Conservation (phyloP, 495 filamentous ascomycete species). For the Annulohypoxylon stygium region DNA sequence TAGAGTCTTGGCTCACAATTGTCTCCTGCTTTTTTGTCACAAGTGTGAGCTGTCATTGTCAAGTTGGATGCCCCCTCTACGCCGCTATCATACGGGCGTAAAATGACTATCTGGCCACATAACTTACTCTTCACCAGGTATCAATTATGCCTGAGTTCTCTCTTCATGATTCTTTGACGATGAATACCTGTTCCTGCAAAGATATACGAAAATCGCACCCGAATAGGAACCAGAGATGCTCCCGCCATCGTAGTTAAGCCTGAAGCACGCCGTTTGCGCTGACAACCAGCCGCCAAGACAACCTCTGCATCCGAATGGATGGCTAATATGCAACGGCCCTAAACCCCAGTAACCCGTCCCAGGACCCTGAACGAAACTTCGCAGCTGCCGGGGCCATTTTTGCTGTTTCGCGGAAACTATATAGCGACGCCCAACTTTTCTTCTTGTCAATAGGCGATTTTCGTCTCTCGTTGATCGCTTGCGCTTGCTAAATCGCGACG, state of each 20-base stretch:
- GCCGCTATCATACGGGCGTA: neutral
- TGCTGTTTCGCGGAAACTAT: conserved; percentile 24
- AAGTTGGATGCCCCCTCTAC: neutral
- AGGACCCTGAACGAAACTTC: conserved; percentile 14
- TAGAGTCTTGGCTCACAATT: conserved; percentile 15
- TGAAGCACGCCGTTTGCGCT: conserved; percentile 30
- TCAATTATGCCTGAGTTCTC: conserved; percentile 4
- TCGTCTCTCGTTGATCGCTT: conserved; percentile 1
- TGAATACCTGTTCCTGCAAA: conserved; percentile 7
- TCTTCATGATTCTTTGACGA: neutral
- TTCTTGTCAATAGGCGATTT: conserved; percentile 11
- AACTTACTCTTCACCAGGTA: conserved; percentile 9
- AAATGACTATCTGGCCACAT: neutral
- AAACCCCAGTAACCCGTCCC: conserved; percentile 31
- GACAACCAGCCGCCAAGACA: conserved; percentile 42
- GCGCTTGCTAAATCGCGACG: neutral
- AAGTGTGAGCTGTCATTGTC: conserved; percentile 22
- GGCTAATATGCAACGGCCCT: conserved; percentile 47
- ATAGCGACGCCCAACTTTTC: conserved; percentile 29
- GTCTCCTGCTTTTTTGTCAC: neutral
- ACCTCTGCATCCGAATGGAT: conserved; percentile 46
- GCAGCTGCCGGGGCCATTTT: conserved; percentile 14
- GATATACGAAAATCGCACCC: conserved; percentile 5
- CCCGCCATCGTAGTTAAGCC: conserved; percentile 33
- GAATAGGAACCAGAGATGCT: conserved; percentile 2